Evolutionary conservation across 768 basidiomycete species (phyloP).

Genomic region (Termitomyces sp.): DNA sequence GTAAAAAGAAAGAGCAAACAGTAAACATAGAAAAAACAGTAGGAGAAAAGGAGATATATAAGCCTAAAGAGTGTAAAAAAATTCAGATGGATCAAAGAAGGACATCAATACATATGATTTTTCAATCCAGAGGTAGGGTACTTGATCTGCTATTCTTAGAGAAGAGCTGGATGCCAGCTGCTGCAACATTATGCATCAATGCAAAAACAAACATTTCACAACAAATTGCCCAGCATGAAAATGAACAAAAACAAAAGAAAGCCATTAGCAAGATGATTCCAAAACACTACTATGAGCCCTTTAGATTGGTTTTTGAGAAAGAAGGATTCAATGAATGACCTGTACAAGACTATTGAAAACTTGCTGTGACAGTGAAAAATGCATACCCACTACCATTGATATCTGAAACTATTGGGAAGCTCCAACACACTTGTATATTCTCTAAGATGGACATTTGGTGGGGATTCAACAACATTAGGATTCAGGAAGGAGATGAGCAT

Average conservation of each 20-base stretch:
- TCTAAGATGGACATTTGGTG: conserved; percentile 36
- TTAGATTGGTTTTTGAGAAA: conserved; percentile 11
- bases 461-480: conserved; percentile 33
- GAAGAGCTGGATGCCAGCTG: background rate
- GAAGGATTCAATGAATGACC: conserved; percentile 18
- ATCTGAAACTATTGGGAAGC: conserved; percentile 23
- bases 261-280: background rate
- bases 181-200: background rate
- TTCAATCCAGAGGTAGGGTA: background rate
- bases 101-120: conserved; percentile 1
- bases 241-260: background rate
- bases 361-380: conserved; percentile 29
- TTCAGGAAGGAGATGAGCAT: conserved; percentile 40
- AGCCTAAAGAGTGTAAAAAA: background rate
- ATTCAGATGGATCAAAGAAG: conserved; percentile 2
- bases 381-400: conserved; percentile 29
- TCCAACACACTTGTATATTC: conserved; percentile 24
- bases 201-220: conserved; percentile 4
- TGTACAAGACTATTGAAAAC: conserved; percentile 28
- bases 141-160: background rate
- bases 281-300: background rate
- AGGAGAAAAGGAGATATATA: background rate
- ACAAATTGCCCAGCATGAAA: background rate
- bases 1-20: background rate
- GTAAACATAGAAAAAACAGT: background rate